Evolutionary conservation across 805 yeast genomes (phyloP).

Genomic region (Jamesozyma rosinii): DNA sequence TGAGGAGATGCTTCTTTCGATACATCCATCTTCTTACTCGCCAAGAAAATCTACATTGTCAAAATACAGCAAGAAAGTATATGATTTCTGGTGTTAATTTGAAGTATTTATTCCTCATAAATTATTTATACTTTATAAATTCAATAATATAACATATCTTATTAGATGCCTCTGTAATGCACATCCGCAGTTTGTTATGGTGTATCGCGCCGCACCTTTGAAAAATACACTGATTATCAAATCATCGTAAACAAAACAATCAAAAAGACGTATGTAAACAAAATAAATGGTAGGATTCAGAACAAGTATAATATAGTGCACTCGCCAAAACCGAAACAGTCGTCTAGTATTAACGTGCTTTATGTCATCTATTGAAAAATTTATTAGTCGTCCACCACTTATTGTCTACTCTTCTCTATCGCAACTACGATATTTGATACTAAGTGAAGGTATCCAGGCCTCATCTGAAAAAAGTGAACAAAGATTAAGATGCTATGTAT

Average conservation of each 20-base stretch:
- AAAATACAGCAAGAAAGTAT: neutral
- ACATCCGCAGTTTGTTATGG: too few species aligned
- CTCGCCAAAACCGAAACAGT: too few species aligned
- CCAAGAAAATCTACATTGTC: neutral
- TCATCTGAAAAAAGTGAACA: slow-evolving; percentile 9
- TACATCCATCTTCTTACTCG: neutral
- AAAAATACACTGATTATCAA: too few species aligned
- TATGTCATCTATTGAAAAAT: slow-evolving; percentile 16
- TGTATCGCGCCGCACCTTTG: too few species aligned
- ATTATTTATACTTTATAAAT: too few species aligned
- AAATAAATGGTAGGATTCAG: neutral
- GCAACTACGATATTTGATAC: slow-evolving; percentile 20
- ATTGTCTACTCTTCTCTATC: slow-evolving; percentile 22
- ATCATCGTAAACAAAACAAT: neutral
- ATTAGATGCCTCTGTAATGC: too few species aligned
- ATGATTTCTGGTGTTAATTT: slow-evolving; percentile 1
- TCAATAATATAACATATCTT: too few species aligned
- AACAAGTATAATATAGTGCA: too few species aligned
- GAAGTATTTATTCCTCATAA: neutral
- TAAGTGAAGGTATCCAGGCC: slow-evolving; percentile 16
- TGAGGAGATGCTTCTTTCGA: neutral
- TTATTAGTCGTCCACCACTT: slow-evolving; percentile 19
- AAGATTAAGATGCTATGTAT: slow-evolving; percentile 50
- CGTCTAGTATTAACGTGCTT: too few species aligned
- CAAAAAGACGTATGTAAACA: neutral